These are phyloP conservation scores for Epichloe scottii DNA, from an alignment of 2,329 filamentous ascomycete species.

Conservation along the genomic window DNA sequence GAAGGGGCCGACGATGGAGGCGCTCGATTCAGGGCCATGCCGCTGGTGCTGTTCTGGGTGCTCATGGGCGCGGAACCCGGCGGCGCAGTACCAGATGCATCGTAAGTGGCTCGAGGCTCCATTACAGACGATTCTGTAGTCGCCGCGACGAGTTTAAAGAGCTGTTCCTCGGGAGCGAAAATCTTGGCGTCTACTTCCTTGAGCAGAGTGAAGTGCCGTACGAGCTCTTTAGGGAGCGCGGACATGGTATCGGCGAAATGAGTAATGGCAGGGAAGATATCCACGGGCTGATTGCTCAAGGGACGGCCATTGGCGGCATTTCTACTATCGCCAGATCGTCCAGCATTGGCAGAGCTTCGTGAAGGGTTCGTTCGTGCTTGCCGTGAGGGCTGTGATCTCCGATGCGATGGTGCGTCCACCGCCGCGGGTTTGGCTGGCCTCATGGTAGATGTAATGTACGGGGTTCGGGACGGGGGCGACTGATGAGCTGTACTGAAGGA, in stretches of 20 bases:
- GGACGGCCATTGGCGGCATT: slow-evolving; percentile 33
- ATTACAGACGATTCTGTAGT: slow-evolving; percentile 41
- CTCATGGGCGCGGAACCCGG: slow-evolving; percentile 35
- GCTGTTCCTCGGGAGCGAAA: slow-evolving; percentile 71
- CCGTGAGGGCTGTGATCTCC: slow-evolving; percentile 50
- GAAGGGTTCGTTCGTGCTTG: slow-evolving; percentile 54
- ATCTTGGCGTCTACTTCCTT: slow-evolving; percentile 98
- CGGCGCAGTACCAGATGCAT: slow-evolving; percentile 29
- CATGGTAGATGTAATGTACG: slow-evolving; percentile 25
- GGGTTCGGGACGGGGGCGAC: background rate
- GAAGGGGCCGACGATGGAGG: slow-evolving; percentile 23
- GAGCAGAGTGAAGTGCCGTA: slow-evolving; percentile 86
- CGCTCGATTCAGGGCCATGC: slow-evolving; percentile 23
- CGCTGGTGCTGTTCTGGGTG: slow-evolving; percentile 35
- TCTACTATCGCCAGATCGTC: slow-evolving; percentile 30
- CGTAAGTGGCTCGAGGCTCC: slow-evolving; percentile 31
- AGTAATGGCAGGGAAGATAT: slow-evolving; percentile 53
- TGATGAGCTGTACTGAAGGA: background rate
- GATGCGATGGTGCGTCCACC: slow-evolving; percentile 33
- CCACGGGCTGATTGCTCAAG: slow-evolving; percentile 45
- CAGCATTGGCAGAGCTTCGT: slow-evolving; percentile 36
- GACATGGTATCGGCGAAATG: slow-evolving; percentile 86
- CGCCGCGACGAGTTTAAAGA: slow-evolving; percentile 61
- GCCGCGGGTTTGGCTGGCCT: slow-evolving; percentile 40
- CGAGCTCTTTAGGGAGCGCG: slow-evolving; percentile 85